Evolutionary conservation across 1,284 basidiomycete species (phyloP), one percentile per base, ranked within the genome.

Genomic region (Cutaneotrichosporon mucoides): DNA sequence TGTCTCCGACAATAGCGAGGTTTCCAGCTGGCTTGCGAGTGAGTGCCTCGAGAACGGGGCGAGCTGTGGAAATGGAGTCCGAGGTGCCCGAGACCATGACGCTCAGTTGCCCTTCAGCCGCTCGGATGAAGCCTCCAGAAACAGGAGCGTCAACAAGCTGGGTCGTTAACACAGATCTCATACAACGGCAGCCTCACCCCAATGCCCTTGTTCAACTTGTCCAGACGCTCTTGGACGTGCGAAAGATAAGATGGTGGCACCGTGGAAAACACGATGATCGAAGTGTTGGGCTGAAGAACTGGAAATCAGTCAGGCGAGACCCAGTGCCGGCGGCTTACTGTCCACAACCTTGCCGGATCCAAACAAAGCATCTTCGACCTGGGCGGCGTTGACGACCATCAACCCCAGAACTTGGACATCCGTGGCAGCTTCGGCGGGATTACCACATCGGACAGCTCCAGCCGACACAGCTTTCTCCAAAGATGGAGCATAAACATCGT

Each of bases 91-190:
- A 72, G 11, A 70, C 68, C 76, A 79, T 79, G 62, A 78, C 72
- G 38, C 70, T 72, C 6, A 78, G 68, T 35, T 71, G 69, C 7
- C 78, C 78, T 5, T 67, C 56, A 0, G 72, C 73, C 6, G 78
- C 76, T 24, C 76, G 66, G 6, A 69, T 65, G 3, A 73, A 73
- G 2, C 78, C 76, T 8, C 77, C 77, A 6, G 77, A 79, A 2
- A 79, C 77, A 4, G 77, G 76, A 4, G 72, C 73, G 56, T 79
- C 77, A 53, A 73, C 66, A 4, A 79, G 63, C 72, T 73, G 48
- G 13, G 10, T 35, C 12, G 4, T 43, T 9, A 35, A 42, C 15
- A 13, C 54, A 11, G 12, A 37, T 11, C 10, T 40, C 15, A 4
- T 7, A 38, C 36, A 7, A 4, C 24, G 24, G n/a, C n/a, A 6